Conservation (phyloP, 2,329 filamentous ascomycete genomes). For the Boeremia exigua region DNA sequence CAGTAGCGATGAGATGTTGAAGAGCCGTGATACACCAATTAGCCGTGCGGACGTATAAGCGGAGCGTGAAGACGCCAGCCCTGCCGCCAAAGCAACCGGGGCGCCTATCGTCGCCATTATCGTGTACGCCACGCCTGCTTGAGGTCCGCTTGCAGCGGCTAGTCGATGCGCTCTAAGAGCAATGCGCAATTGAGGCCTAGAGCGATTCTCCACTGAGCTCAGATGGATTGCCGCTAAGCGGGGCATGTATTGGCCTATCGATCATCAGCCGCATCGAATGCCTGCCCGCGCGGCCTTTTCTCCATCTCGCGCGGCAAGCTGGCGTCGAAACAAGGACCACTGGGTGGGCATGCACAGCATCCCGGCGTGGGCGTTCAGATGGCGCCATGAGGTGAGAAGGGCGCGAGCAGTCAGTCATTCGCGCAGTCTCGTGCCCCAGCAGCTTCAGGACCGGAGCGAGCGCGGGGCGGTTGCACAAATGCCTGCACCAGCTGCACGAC, state of each 20-base stretch:
- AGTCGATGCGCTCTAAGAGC: constrained; percentile 35
- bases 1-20: constrained; percentile 24
- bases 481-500: constrained; percentile 14
- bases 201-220: constrained; percentile 41
- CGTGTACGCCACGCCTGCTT: constrained; percentile 36
- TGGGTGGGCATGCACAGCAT: constrained; percentile 12
- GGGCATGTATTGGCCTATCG: constrained; percentile 46
- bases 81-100: constrained; percentile 31
- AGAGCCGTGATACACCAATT: constrained; percentile 38
- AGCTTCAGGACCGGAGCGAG: constrained; percentile 26
- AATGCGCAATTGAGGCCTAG: constrained; percentile 46
- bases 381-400: constrained; percentile 30
- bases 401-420: constrained; percentile 14
- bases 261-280: constrained; percentile 49
- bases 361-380: constrained; percentile 17
- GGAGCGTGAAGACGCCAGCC: constrained; percentile 38
- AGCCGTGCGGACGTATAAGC: constrained; percentile 38
- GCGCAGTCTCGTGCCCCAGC: constrained; percentile 35
- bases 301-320: constrained; percentile 27
- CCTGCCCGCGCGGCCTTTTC: constrained; percentile 26
- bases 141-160: constrained; percentile 48
- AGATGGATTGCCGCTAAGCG: constrained; percentile 48
- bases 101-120: constrained; percentile 42
- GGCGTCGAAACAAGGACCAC: constrained; percentile 23
- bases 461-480: constrained; percentile 37